Evolutionary conservation across 352 stramenopile genomes (phyloP).

Genomic region (Detonula confervacea): DNA sequence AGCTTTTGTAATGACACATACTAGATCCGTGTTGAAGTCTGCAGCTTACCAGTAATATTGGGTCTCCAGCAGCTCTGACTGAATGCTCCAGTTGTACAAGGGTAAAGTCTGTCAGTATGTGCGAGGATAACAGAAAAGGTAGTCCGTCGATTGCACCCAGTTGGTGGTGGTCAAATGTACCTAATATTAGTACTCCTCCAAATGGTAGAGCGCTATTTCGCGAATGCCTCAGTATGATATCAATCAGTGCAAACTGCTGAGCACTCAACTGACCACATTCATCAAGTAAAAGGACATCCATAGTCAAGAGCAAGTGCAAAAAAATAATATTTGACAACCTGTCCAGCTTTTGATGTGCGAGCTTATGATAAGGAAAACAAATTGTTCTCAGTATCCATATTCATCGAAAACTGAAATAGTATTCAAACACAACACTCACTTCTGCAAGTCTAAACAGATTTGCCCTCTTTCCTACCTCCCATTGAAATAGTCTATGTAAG

Average conservation of each 20-base stretch:
- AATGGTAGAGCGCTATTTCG: conserved; percentile 11
- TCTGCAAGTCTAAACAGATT: no score
- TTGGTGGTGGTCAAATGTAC: conserved; percentile 22
- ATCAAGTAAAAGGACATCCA: conserved; percentile 30
- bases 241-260: conserved; percentile 11
- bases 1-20: no score
- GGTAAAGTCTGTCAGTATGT: conserved; percentile 26
- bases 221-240: conserved; percentile 22
- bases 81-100: conserved; percentile 28
- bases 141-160: conserved; percentile 8
- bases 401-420: neutral
- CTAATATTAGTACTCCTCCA: conserved; percentile 25
- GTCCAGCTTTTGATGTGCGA: neutral
- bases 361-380: no score
- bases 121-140: conserved; percentile 17
- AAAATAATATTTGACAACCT: no score
- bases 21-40: no score
- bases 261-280: conserved; percentile 11
- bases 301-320: conserved; percentile 8
- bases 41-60: no score
- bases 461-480: no score
- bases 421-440: neutral
- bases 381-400: neutral
- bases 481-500: conserved; percentile 29
- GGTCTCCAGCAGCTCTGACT: conserved; percentile 26